Evolutionary conservation across 768 basidiomycete genomes (phyloP), one percentile per base, ranked within the genome.

Genomic region (Xanthoconium stramineum): DNA sequence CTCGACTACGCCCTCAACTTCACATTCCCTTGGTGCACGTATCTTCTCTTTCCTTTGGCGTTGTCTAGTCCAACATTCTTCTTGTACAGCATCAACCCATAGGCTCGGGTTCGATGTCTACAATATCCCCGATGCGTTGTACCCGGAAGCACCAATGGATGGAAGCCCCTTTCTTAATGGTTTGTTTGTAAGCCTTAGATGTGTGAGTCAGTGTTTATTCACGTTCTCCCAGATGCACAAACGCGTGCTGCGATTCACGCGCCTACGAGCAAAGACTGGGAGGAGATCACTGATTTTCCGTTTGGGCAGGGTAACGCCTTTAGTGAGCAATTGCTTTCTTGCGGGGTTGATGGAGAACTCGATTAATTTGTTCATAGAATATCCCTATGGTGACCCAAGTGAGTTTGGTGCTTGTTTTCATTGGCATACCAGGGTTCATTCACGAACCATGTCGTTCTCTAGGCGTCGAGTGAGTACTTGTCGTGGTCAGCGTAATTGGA

Each of bases 1-100:
- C 61, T 86, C 32, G 86, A 89, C 64, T 89, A 89, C 64, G 84
- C 86, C 8, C 47, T 83, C 56, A 89, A 89, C 64, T 88, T 78
- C 65, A 86, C 86, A 0, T 82, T 77, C 65, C 88, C 88, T 1
- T 80, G 80, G 80, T 65, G 75, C 81, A 67, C 29, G 77, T 56
- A 28, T 46, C 30, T 20, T 7, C 32, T 24, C 6, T 5, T 20
- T 15, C 14, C 13, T 35, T 32, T 24, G 11, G 38, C 24, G 24
- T 2, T 15, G n/a, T 35, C 47, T n/a, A 47, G 32, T 11, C 6
- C 2, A 6, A 8, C 14, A 28, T 19, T 19, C 17, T 12, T 33
- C 17, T 24, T 19, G 20, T 37, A 6, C 14, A 61, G 59, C 59
- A 10, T 57, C 61, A 12, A 72, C 65, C 9, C 64, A 69, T 29